Evolutionary conservation across 306 rosid genomes (phyloP).

Genomic region (Prosopis cineraria): DNA sequence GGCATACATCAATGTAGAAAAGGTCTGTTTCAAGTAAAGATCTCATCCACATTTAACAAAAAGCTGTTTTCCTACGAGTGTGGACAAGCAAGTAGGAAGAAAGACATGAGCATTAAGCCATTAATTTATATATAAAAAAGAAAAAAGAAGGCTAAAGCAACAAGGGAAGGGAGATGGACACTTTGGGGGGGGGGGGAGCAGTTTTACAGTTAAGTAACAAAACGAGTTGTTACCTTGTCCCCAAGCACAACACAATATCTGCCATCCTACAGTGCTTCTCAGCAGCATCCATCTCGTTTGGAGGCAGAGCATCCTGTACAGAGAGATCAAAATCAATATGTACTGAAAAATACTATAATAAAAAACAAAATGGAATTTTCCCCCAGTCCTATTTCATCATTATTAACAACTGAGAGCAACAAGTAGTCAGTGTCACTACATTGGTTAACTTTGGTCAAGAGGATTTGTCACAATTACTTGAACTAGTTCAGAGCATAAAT

Average conservation of each 20-base stretch:
- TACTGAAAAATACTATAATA: not conserved
- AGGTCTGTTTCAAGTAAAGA: not conserved
- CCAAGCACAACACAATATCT: slow-evolving; percentile 90
- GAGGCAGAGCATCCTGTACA: slow-evolving; percentile 89
- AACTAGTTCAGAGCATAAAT: not conserved
- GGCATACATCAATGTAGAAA: not conserved
- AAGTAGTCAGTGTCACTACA: slow-evolving; percentile 13
- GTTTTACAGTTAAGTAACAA: slow-evolving; percentile 26
- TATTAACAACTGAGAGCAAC: slow-evolving; percentile 22
- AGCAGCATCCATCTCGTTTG: slow-evolving; percentile 92
- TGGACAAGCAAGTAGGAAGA: slow-evolving; percentile 4
- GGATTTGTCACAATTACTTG: slow-evolving; percentile 7
- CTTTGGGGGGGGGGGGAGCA: slow-evolving; percentile 8
- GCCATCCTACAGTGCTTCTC: slow-evolving; percentile 98
- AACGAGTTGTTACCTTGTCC: slow-evolving; percentile 71
- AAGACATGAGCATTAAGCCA: not conserved
- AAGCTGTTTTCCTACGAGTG: not conserved
- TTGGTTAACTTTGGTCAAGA: not conserved
- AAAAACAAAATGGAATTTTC: not conserved
- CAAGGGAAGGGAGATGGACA: not conserved
- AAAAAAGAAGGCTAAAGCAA: not conserved
- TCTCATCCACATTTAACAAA: not conserved
- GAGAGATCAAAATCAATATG: not conserved
- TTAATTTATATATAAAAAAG: not conserved
- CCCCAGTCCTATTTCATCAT: slow-evolving; percentile 13